These are phyloP conservation scores for Kalanchoe fedtschenkoi DNA, from an alignment of 164 flowering plant species.

Conservation along the genomic window DNA sequence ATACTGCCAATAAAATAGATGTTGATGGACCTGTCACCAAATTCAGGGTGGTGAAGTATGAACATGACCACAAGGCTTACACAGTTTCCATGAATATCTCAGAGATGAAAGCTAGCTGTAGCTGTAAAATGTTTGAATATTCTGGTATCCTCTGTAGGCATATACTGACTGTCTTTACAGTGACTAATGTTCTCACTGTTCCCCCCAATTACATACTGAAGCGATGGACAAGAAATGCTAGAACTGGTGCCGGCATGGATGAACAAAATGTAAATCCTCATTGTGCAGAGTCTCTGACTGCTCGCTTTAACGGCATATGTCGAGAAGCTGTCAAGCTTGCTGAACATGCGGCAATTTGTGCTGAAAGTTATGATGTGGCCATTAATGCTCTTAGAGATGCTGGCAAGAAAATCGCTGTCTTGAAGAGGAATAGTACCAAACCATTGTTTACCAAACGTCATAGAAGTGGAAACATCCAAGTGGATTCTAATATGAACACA, in stretches of 20 bases:
- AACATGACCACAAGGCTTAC: constrained; percentile 44
- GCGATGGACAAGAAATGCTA: constrained; percentile 65
- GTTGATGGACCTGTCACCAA: constrained; percentile 38
- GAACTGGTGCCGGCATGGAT: constrained; percentile 20
- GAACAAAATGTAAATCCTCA: constrained; percentile 23
- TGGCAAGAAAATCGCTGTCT: constrained; percentile 30
- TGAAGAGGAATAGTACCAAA: constrained; percentile 43
- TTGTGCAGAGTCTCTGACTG: constrained; percentile 25
- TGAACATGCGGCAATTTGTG: constrained; percentile 46
- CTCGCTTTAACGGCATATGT: constrained; percentile 38
- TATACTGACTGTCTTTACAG: constrained; percentile 51
- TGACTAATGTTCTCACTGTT: constrained; percentile 55
- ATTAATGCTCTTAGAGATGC: constrained; percentile 39
- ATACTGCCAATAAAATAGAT: constrained; percentile 48
- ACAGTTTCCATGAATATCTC: constrained; percentile 31
- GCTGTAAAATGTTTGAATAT: constrained; percentile 66
- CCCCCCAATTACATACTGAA: constrained; percentile 58
- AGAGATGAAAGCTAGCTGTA: constrained; percentile 43
- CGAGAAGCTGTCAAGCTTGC: constrained; percentile 48
- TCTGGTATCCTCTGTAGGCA: constrained; percentile 58
- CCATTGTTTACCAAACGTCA: constrained; percentile 25
- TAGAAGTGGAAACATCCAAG: constrained; percentile 19
- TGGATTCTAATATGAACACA: constrained; percentile 18
- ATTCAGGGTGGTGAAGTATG: constrained; percentile 55
- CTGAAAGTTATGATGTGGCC: constrained; percentile 57